Conservation (phyloP, 2,329 filamentous ascomycete genomes). For the Diaporthe sp. region DNA sequence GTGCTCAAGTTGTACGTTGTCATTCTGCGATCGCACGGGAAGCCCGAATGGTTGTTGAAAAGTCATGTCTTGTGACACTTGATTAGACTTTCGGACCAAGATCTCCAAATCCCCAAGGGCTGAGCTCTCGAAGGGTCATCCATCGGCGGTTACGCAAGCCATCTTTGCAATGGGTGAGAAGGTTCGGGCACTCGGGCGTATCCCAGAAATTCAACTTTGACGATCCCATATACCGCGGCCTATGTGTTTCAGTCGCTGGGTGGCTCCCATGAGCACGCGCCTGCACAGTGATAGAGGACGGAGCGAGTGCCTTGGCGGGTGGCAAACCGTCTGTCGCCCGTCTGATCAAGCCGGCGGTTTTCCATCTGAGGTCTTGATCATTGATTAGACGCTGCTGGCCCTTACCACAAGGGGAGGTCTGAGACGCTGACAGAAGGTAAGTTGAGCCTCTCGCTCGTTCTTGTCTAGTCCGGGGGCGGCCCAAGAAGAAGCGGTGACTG, state of each 20-base stretch:
- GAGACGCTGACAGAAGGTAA: constrained; percentile 28
- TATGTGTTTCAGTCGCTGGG: constrained; percentile 30
- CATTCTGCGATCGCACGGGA: background rate
- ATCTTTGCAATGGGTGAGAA: constrained; percentile 10
- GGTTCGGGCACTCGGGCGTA: constrained; percentile 22
- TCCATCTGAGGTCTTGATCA: constrained; percentile 1
- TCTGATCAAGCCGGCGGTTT: constrained; percentile 28
- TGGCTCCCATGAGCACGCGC: constrained; percentile 2
- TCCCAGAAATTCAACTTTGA: constrained; percentile 18
- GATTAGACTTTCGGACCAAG: background rate
- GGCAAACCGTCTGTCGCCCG: constrained; percentile 12
- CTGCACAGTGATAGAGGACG: constrained; percentile 23
- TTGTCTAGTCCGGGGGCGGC: background rate
- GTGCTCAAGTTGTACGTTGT: background rate
- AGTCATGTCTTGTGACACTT: constrained; percentile 23
- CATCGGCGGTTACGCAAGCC: constrained; percentile 27
- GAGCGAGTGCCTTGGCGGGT: constrained; percentile 19
- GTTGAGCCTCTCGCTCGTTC: constrained; percentile 15
- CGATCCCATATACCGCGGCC: constrained; percentile 22
- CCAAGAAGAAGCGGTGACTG: constrained; percentile 15
- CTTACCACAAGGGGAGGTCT: background rate
- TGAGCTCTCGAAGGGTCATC: constrained; percentile 14
- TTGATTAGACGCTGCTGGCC: constrained; percentile 2
- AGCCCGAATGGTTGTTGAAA: background rate
- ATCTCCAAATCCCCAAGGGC: constrained; percentile 5